These are phyloP conservation scores for Fusarium virguliforme DNA, from an alignment of 2,329 filamentous ascomycete species.

Conservation along the genomic window DNA sequence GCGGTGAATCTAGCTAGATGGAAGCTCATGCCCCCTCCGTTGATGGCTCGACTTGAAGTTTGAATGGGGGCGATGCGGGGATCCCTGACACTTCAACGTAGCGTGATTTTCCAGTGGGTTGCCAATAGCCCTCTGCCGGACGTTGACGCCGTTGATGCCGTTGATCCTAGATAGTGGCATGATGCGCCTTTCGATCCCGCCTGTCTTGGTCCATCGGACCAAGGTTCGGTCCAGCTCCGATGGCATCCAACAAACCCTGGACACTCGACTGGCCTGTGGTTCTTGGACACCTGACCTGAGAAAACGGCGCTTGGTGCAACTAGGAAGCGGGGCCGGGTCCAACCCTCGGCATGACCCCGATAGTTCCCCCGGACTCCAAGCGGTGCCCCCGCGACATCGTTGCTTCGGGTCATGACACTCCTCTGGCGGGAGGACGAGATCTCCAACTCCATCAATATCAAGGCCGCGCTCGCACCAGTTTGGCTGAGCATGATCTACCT, in stretches of 20 bases:
- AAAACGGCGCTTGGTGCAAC: background rate
- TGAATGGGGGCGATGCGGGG: background rate
- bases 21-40: background rate
- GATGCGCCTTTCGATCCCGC: background rate
- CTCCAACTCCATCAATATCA: background rate
- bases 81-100: background rate
- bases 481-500: background rate
- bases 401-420: conserved; percentile 6
- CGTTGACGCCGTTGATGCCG: background rate
- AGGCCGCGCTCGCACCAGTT: conserved; percentile 2
- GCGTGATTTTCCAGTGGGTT: background rate
- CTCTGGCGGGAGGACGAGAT: background rate
- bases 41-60: background rate
- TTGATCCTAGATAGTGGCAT: background rate
- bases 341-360: background rate
- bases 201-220: background rate
- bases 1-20: background rate
- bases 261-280: background rate
- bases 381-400: background rate
- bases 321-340: background rate
- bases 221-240: background rate
- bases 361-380: background rate
- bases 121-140: background rate
- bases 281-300: background rate
- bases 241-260: background rate